Base-by-base conservation (phyloP, 192 early-diverging fungal genomes). In the Coemansia sp. region DNA sequence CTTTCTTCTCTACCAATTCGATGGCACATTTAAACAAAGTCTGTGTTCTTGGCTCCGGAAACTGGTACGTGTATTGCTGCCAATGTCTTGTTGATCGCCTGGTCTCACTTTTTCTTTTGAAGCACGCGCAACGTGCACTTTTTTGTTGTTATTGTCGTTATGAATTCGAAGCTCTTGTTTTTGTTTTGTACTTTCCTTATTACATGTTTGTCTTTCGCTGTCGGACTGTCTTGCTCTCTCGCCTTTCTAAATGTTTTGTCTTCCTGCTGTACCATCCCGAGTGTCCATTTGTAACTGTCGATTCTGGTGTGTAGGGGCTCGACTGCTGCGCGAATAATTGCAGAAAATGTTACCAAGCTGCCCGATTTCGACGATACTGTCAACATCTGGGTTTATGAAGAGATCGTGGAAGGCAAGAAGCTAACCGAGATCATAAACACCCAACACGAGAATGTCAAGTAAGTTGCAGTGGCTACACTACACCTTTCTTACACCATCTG, bases 371-470 rank as follows among this genome's bases (percentile, higher is more conserved):
- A 95, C 80, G 64, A 75, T 32, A 83, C 89, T 45, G 94, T 97
- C 61, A 88, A 88, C 58, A 93, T 95, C 90, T 99, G 95, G 95
- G 97, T 99, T 18, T 95, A 90, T 83, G 95, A 99, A 76, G 97
- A 99, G 77, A 58, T 90, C 40, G 81, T 95, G 45, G 79, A 94
- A 52, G 94, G 92, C 45, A 72, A 89, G 62, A 92, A 92, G 45
- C 86, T 99, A 40, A 93, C 95, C 13, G 92, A 97, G 12, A 90
- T 98, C 69, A 97, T 99, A 84, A 99, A 99, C 87, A 89, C 85
- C 19, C 76, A 86, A 61, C 95, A 98, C 80, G 95, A 94, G 80
- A 99, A 97, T 76, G 89, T 89, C 67, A 92, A 93, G 86, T 80
- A 73, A 67, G 71, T 43, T 45, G 43, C 43, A 45, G 13, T 2